phyloP scores from a whole-genome alignment of 2,329 filamentous ascomycete genomes.

The Colletotrichum noveboracense region DNA sequence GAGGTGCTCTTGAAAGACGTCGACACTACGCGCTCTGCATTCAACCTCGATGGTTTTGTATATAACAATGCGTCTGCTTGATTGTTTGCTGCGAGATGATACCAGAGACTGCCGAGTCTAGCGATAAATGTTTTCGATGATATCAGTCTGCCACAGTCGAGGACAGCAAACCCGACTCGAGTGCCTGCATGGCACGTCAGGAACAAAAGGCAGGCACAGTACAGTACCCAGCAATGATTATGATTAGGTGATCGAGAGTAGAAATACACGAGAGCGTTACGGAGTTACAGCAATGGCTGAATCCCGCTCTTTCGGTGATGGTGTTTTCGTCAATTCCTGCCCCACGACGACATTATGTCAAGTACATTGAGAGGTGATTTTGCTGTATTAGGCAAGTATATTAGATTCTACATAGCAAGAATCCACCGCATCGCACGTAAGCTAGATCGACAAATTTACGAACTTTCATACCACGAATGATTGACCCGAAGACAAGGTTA shows the following conservation, averaged over 20 bases:
- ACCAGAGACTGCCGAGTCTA: neutral
- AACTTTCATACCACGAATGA: neutral
- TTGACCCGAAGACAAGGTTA: neutral
- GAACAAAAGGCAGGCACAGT: neutral
- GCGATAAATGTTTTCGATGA: neutral
- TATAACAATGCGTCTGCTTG: neutral
- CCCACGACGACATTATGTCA: accelerated
- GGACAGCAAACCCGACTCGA: neutral
- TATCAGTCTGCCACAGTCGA: neutral
- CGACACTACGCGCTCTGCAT: neutral
- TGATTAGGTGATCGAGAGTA: neutral
- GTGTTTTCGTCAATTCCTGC: accelerated
- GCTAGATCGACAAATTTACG: accelerated
- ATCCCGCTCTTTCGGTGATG: neutral
- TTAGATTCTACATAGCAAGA: accelerated
- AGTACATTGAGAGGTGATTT: neutral
- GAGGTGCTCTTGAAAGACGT: slow-evolving; percentile 23
- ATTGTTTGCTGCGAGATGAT: neutral
- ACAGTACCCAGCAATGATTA: neutral
- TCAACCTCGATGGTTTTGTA: neutral
- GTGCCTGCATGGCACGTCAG: neutral
- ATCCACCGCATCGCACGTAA: neutral
- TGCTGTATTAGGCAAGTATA: neutral
- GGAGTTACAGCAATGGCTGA: accelerated
- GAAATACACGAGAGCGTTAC: neutral